Base-by-base conservation (phyloP, 1,284 basidiomycete genomes). In the Malassezia arunalokei region DNA sequence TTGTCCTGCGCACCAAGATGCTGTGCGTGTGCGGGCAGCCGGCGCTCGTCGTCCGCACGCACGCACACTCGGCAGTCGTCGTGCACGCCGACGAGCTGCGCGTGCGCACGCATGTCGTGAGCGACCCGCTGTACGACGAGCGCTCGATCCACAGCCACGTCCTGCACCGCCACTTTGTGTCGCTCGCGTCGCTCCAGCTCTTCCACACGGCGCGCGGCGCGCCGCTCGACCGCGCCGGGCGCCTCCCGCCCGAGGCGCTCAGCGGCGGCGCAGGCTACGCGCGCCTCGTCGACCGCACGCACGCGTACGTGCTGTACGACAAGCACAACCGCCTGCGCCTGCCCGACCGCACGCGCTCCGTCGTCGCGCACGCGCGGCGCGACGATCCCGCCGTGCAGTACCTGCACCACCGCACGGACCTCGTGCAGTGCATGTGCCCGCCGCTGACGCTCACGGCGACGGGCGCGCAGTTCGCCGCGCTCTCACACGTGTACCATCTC, bases 21-120 rank as follows among this genome's bases (percentile, higher is more conserved):
- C 84, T 86, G 63, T 84, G 86, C 63, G 77, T 92, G 24, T 78
- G 96, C 14, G 76, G 94, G 54, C 91, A 91, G 67, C 91, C 92
- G 14, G 92, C 96, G 73, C 80, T 96, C 43, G 82, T 91, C 3
- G 76, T 96, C 28, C 81, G 84, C 39, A 75, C 77, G 0, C 78
- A 80, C 40, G 74, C 78, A 20, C 80, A 83, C 47, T 79, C 83
- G 1, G 81, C 84, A 14, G 79, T 87, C 51, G 79, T 94, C 30
- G 77, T 95, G 7, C 83, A 87, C 9, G 85, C 90, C 17, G 81
- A 86, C 28, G 83, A 88, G 62, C 82, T 86, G 7, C 85, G 86
- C 55, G 76, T 91, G 58, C 85, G 86, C 72, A 81, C 81, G 15
- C 92, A 85, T 73, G 78, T 80, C 8, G 84, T 96, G 59, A 79